Conservation (phyloP, 2,329 filamentous ascomycete genomes). For the Pseudogymnoascus sp. region DNA sequence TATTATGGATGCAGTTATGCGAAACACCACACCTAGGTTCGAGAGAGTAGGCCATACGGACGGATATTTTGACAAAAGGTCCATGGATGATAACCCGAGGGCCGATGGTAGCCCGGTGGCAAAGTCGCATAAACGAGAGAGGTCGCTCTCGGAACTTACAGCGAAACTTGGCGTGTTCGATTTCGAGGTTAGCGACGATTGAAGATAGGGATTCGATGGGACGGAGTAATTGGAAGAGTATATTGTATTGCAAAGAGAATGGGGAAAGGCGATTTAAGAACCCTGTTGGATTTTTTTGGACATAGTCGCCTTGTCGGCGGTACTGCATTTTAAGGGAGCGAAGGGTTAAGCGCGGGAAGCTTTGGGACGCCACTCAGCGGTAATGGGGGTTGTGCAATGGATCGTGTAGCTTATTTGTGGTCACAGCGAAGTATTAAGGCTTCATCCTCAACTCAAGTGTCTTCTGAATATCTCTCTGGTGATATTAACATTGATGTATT, state of each 20-base stretch:
- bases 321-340: conserved; percentile 5
- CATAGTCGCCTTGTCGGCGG: neutral
- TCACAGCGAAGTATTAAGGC: neutral
- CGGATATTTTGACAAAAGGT: conserved; percentile 26
- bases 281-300: conserved; percentile 7
- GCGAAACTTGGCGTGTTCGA: neutral
- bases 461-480: neutral
- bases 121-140: conserved; percentile 39
- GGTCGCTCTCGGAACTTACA: conserved; percentile 25
- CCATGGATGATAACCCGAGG: conserved; percentile 26
- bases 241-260: neutral
- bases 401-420: neutral
- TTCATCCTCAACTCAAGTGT: neutral
- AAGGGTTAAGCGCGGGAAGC: neutral
- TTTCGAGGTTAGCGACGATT: conserved; percentile 1
- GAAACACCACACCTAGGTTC: conserved; percentile 26
- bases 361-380: neutral
- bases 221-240: conserved; percentile 1
- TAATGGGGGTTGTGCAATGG: neutral
- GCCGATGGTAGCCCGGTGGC: conserved; percentile 36
- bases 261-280: conserved; percentile 4
- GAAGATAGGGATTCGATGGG: neutral
- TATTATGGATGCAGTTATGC: conserved; percentile 28
- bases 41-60: conserved; percentile 21
- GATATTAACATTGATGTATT: neutral